Evolutionary conservation across 306 rosid species (phyloP).

Genomic region (Cicer yamashitae): DNA sequence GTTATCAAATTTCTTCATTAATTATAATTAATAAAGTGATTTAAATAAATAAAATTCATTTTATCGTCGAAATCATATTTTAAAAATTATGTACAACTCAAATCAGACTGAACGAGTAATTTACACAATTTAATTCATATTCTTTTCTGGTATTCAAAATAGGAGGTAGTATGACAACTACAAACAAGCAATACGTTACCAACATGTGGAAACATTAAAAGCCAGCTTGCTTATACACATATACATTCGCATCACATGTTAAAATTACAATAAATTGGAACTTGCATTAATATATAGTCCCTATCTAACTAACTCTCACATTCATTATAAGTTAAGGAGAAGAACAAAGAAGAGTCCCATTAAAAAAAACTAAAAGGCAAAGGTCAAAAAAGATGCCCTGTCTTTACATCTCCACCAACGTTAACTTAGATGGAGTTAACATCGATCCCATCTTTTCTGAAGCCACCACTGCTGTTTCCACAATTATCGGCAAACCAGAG

Average conservation of each 20-base stretch:
- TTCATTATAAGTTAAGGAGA: background rate
- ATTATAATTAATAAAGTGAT: too few relatives aligned
- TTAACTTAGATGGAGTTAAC: slow-evolving; percentile 69
- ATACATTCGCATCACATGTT: background rate
- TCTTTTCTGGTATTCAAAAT: too few relatives aligned
- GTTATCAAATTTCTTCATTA: too few relatives aligned
- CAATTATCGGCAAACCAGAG: slow-evolving; percentile 72
- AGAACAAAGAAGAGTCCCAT: background rate
- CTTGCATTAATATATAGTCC: background rate
- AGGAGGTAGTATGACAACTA: too few relatives aligned
- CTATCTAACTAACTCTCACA: background rate
- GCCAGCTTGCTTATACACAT: background rate
- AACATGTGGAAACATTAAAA: slow-evolving; percentile 27
- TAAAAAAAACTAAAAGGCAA: too few relatives aligned
- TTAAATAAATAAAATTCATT: too few relatives aligned
- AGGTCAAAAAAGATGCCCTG: slow-evolving; percentile 64
- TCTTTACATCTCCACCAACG: slow-evolving; percentile 81
- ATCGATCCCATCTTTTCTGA: slow-evolving; percentile 70
- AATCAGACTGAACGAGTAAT: too few relatives aligned
- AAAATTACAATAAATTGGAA: background rate
- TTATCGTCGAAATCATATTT: too few relatives aligned
- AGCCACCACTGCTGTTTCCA: slow-evolving; percentile 62
- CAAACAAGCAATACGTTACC: background rate
- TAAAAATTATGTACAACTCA: too few relatives aligned
- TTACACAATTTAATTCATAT: too few relatives aligned